A percentile compares a stretch with the other conserved stretches of the same genome.
These are phyloP conservation scores for Fallopia convolvulus DNA, from an alignment of 148 eudicot species.

Conservation along the genomic window DNA sequence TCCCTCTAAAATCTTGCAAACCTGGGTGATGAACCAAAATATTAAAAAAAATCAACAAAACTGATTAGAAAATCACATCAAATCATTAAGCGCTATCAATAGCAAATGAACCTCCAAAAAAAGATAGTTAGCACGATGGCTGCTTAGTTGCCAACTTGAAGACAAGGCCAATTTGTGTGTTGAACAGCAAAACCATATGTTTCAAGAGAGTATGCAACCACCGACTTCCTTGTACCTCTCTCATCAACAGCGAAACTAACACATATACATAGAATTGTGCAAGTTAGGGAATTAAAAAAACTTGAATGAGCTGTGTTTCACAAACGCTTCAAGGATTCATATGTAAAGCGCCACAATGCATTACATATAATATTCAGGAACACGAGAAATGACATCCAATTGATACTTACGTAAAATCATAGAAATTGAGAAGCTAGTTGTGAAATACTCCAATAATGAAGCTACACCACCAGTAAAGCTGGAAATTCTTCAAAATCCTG, in stretches of 20 bases:
- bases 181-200: constrained; percentile 64
- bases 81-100: neutral
- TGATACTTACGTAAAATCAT: constrained; percentile 48
- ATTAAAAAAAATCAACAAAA: neutral
- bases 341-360: too few species aligned
- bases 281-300: neutral
- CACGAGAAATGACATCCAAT: neutral
- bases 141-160: constrained; percentile 78
- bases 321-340: too few species aligned
- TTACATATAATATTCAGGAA: too few species aligned
- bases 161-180: constrained; percentile 74
- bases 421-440: too few species aligned
- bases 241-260: constrained; percentile 78
- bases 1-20: constrained; percentile 84
- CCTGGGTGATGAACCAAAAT: constrained; percentile 25
- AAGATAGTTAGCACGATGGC: constrained; percentile 53
- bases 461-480: too few species aligned
- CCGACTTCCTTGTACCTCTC: constrained; percentile 68
- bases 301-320: too few species aligned
- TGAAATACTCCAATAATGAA: too few species aligned
- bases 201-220: constrained; percentile 69
- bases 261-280: too few species aligned
- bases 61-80: neutral
- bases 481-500: too few species aligned
- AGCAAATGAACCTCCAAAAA: constrained; percentile 67